Conservation (phyloP, 495 filamentous ascomycete genomes). For the Entonaema liquescens region DNA sequence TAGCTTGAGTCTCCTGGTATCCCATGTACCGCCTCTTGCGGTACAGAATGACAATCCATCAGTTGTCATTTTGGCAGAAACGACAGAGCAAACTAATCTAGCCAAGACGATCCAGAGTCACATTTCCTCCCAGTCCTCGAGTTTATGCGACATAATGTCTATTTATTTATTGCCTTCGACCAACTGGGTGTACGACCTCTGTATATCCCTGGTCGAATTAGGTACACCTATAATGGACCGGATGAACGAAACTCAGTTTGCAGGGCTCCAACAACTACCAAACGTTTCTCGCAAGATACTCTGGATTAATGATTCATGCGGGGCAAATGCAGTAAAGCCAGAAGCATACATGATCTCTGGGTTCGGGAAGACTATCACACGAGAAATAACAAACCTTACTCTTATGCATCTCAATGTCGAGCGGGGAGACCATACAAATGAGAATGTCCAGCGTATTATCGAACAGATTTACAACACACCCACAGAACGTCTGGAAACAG, state of each 20-base stretch:
- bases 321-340: background rate
- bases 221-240: too few species aligned
- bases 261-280: background rate
- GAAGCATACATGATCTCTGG: slow-evolving; percentile 12
- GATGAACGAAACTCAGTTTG: background rate
- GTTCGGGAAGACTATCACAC: slow-evolving; percentile 3
- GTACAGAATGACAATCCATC: too few species aligned
- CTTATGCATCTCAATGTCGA: slow-evolving; percentile 12
- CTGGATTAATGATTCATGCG: slow-evolving; percentile 3
- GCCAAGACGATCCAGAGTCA: too few species aligned
- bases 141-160: too few species aligned
- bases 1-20: too few species aligned
- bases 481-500: background rate
- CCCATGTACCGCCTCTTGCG: too few species aligned
- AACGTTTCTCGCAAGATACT: background rate
- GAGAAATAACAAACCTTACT: background rate
- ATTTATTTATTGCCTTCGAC: too few species aligned
- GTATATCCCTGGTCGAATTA: too few species aligned
- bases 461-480: background rate
- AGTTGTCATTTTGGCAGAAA: too few species aligned
- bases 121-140: too few species aligned
- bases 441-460: background rate
- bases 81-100: too few species aligned
- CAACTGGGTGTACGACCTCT: too few species aligned
- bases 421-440: background rate